Conservation (phyloP, 2,329 filamentous ascomycete genomes). For the Chrysosporium queenslandicum region DNA sequence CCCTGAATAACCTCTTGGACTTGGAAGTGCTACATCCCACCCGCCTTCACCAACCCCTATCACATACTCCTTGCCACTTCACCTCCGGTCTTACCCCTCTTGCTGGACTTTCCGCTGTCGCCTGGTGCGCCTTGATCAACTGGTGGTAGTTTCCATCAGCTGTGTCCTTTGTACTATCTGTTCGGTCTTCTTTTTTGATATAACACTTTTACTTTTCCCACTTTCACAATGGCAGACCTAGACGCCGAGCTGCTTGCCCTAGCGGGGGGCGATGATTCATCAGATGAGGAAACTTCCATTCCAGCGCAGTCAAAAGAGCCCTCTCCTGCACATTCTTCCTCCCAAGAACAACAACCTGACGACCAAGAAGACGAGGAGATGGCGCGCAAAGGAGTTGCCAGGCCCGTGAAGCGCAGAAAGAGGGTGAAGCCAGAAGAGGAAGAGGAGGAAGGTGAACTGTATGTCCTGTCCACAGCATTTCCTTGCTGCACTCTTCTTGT, state of each 20-base stretch:
- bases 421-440: constrained; percentile 51
- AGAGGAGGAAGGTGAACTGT: constrained; percentile 70
- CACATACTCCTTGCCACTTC: neutral
- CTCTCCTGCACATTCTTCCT: constrained; percentile 42
- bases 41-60: neutral
- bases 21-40: neutral
- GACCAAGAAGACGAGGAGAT: constrained; percentile 40
- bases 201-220: neutral
- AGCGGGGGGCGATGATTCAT: constrained; percentile 60
- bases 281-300: constrained; percentile 45
- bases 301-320: constrained; percentile 46
- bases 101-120: neutral
- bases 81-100: neutral
- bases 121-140: neutral
- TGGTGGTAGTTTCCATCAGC: constrained; percentile 1
- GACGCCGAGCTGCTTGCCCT: constrained; percentile 91
- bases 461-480: constrained; percentile 38
- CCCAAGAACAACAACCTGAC: constrained; percentile 37
- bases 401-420: constrained; percentile 34
- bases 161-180: neutral
- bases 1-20: neutral
- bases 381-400: constrained; percentile 40
- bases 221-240: constrained; percentile 63
- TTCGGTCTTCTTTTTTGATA: neutral
- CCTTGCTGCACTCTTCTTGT: constrained; percentile 2